phyloP scores from a whole-genome alignment of 164 flowering plant species.

The Paratinospora sagittata region DNA sequence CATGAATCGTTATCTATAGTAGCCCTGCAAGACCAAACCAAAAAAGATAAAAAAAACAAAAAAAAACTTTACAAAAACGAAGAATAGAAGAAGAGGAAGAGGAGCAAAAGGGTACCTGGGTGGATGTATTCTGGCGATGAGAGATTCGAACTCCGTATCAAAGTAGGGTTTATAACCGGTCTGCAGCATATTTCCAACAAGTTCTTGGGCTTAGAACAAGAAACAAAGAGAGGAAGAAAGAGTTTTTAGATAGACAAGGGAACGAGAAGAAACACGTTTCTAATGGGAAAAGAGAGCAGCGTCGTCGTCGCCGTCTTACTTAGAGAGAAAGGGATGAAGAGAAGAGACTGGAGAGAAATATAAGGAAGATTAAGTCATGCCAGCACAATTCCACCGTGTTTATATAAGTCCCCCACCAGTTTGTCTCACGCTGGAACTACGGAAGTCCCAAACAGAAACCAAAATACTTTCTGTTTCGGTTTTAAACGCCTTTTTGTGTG shows the following conservation, averaged over 20 bases:
- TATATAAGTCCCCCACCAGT: not conserved
- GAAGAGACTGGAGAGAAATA: not conserved
- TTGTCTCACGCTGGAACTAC: no score
- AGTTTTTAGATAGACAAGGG: not conserved
- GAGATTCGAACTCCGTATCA: slow-evolving; percentile 59
- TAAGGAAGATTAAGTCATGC: not conserved
- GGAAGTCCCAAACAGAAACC: not conserved
- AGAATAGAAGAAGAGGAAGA: not conserved
- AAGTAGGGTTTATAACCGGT: slow-evolving; percentile 50
- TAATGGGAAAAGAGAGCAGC: slow-evolving; percentile 6
- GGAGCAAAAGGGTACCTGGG: slow-evolving; percentile 44
- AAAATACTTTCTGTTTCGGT: not conserved
- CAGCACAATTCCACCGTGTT: slow-evolving; percentile 3
- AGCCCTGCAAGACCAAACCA: slow-evolving; percentile 46
- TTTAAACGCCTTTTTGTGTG: no score
- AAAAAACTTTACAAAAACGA: not conserved
- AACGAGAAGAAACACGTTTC: slow-evolving; percentile 3
- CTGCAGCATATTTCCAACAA: slow-evolving; percentile 28
- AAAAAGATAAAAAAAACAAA: no score
- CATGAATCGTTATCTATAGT: slow-evolving; percentile 69
- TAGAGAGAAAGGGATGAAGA: not conserved
- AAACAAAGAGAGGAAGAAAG: not conserved
- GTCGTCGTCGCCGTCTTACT: slow-evolving; percentile 9
- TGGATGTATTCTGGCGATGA: slow-evolving; percentile 73
- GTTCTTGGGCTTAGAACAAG: not conserved